Base-by-base conservation (phyloP, 2,329 filamentous ascomycete species). In the Fonsecaea pugnacius region DNA sequence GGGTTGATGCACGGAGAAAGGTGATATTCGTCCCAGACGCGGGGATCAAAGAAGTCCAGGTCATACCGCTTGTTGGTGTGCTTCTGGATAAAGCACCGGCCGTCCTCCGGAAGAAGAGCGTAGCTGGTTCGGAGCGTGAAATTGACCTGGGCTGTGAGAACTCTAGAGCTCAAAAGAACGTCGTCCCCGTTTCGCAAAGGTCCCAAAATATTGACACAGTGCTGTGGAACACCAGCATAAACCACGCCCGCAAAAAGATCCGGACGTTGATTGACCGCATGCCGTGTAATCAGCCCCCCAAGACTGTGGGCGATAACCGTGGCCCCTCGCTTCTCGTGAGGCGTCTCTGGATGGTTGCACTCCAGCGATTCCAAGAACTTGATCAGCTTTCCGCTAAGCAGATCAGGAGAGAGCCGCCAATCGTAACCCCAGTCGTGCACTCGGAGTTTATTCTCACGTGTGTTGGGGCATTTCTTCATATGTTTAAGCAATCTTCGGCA, bases 371-470 rank as follows among this genome's bases (percentile, higher is more conserved):
- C 86, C 14, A 98, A 80, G 71, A 91, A 96, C 18, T 84, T 78
- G 38, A 89, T 85, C n/a, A 98, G 79, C 66, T 86, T 86, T 52
- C 83, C 81, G 2, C 90, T 92, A 0, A 95, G 83, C 0, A 92
- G 80, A 72, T 89, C 85, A 0, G 94, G 94, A 68, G 91, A 95
- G 43, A 97, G 80, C 16, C 94, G 85, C 94, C 94, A 98, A 77
- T 98, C 94, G 72, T 96, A 98, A 18, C 93, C 92, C 73, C 94
- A 98, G 71, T 97, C 89, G 81, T 92, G 92, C 0, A 96, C 85
- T 53, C 92, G 84, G 5, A 97, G 79, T 67, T 85, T 89, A 7
- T 91, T 91, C 3, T 80, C 83, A 58, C 85, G 84, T 1, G 86
- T 87, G 72, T 96, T 96, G 12, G 91, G 87, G 69, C 86, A 91